Percentiles rank a stretch among this genome's conserved stretches.
phyloP scores from a whole-genome alignment of 495 filamentous ascomycete species.

The Amorphotheca resinae region DNA sequence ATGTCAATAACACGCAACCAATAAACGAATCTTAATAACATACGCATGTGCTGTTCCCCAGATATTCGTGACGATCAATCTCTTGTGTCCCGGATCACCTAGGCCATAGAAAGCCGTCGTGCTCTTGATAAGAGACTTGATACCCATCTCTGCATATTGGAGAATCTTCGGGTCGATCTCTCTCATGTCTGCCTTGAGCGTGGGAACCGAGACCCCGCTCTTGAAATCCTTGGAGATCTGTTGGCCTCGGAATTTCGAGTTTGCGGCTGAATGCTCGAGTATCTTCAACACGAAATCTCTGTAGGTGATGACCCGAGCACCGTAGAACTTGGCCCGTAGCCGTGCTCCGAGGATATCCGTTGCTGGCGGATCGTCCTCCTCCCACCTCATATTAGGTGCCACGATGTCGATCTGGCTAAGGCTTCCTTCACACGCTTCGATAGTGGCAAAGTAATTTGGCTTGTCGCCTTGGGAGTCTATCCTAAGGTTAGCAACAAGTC shows the following conservation, averaged over 20 bases:
- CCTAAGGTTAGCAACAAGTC: background rate
- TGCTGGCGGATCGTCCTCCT: constrained; percentile 53
- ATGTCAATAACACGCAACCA: constrained; percentile 5
- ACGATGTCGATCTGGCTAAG: constrained; percentile 30
- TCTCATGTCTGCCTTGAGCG: constrained; percentile 17
- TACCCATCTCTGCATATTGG: constrained; percentile 40
- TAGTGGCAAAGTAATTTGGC: constrained; percentile 22
- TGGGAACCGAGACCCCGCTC: constrained; percentile 23
- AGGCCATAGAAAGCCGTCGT: constrained; percentile 76
- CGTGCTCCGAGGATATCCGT: constrained; percentile 71
- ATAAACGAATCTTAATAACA: constrained; percentile 28
- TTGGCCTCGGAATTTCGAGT: background rate
- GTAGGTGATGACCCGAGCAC: constrained; percentile 80
- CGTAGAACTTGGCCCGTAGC: constrained; percentile 88
- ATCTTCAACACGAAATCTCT: constrained; percentile 64
- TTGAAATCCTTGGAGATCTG: constrained; percentile 8
- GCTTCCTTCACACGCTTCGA: constrained; percentile 36
- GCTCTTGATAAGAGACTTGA: constrained; percentile 69
- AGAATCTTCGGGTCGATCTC: constrained; percentile 37
- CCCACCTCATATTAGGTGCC: constrained; percentile 43
- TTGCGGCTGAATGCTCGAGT: constrained; percentile 28
- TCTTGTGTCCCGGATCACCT: constrained; percentile 32
- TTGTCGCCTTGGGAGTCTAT: constrained; percentile 7
- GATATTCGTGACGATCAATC: constrained; percentile 83
- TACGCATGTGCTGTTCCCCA: constrained; percentile 97